Evolutionary conservation across 1,284 basidiomycete species (phyloP).

Genomic region (Ustilago sp.): DNA sequence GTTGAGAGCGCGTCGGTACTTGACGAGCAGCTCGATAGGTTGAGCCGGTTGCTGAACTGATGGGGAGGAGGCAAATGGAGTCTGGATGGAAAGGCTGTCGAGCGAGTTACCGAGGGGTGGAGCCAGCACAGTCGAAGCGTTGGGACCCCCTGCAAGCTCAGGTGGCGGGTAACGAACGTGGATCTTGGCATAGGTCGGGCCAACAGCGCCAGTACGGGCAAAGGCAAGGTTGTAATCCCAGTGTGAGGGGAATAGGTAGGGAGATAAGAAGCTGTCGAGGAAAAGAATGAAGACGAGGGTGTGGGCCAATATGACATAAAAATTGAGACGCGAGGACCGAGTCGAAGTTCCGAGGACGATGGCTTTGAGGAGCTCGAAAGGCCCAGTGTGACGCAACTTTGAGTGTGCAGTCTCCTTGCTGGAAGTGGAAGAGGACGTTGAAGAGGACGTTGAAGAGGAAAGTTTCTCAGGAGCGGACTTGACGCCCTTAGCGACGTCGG

Average conservation of each 20-base stretch:
- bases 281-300: constrained; percentile 59
- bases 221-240: constrained; percentile 64
- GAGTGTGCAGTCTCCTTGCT: constrained; percentile 4
- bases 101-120: constrained; percentile 31
- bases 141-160: constrained; percentile 39
- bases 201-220: constrained; percentile 62
- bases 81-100: constrained; percentile 53
- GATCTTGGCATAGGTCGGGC: constrained; percentile 58
- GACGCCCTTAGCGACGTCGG: constrained; percentile 36
- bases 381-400: constrained; percentile 17
- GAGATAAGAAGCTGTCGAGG: constrained; percentile 64
- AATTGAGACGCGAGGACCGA: constrained; percentile 50
- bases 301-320: constrained; percentile 53
- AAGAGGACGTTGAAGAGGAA: background rate
- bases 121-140: constrained; percentile 17
- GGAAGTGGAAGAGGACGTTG: background rate
- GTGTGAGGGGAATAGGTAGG: constrained; percentile 67
- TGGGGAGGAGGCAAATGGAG: constrained; percentile 17
- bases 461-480: constrained; percentile 11
- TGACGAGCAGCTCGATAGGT: constrained; percentile 56
- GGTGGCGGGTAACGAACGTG: constrained; percentile 66
- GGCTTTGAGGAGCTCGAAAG: constrained; percentile 39
- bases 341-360: constrained; percentile 58
- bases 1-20: constrained; percentile 39
- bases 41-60: constrained; percentile 18